These are phyloP conservation scores for Mrakia frigida DNA, from an alignment of 768 basidiomycete genomes.

Conservation along the genomic window DNA sequence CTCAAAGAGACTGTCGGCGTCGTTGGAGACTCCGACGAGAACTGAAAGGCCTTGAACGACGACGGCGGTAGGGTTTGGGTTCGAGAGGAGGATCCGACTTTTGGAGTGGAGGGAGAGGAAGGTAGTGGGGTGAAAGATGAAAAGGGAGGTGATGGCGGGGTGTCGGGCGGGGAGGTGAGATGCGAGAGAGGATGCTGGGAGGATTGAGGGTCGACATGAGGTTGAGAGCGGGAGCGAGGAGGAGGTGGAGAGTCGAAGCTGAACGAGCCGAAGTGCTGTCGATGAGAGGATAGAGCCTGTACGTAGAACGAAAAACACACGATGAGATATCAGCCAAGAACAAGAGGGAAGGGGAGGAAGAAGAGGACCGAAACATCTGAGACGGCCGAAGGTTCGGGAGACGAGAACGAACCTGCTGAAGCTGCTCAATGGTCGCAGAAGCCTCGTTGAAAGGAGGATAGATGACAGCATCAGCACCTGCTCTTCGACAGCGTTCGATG, in stretches of 20 bases:
- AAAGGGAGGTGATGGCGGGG: neutral
- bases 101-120: neutral
- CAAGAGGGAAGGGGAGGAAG: neutral
- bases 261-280: neutral
- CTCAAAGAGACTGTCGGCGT: neutral
- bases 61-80: neutral
- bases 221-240: too few species aligned
- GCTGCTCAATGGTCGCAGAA: neutral
- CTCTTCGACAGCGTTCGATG: conserved; percentile 1
- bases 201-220: neutral
- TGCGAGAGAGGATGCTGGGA: neutral
- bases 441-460: conserved; percentile 6
- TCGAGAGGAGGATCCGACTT: neutral
- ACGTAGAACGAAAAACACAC: neutral
- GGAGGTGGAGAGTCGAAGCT: neutral
- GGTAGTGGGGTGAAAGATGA: neutral
- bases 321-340: neutral
- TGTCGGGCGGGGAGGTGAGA: neutral
- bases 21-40: neutral
- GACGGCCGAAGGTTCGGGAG: too few species aligned
- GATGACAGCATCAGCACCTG: conserved; percentile 8
- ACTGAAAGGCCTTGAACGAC: neutral
- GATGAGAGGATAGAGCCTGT: conserved; percentile 2
- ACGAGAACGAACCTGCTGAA: conserved; percentile 1
- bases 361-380: too few species aligned